Evolutionary conservation across 1,139 yeast genomes (phyloP), one percentile per base, ranked within the genome.

Genomic region (Magnusiomyces sp.): DNA sequence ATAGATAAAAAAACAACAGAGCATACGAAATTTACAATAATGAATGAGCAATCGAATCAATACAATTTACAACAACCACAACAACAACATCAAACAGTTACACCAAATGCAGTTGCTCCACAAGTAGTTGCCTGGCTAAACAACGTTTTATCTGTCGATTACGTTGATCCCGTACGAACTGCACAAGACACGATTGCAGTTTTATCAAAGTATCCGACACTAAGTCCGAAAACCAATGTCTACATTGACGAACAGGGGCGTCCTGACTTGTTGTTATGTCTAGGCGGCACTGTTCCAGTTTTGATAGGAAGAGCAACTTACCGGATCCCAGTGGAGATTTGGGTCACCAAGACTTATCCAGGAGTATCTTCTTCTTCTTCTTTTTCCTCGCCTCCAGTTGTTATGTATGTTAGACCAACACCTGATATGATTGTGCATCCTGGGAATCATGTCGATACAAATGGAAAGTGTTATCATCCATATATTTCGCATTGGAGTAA

Each of bases 311-410:
- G 63, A 54, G 59, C 63, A 5, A 59, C 62, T 1, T 68, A 71
- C 49, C 62, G 69, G 20, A 72, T 81, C n/a, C 89, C 90, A 0
- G 63, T 86, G 11, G 80, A 80, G 53, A 67, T 89, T 2, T 89
- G 95, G 95, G 62, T 90, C 1, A 95, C 95, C 0, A 73, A 74
- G 38, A 70, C 73, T 29, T 87, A 86, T 59, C 95, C 96, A 0
- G n/a, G n/a, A n/a, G n/a, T n/a, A n/a, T 61, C 59, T 29, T n/a
- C n/a, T n/a, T n/a, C n/a, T n/a, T n/a, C n/a, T n/a, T n/a, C n/a
- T n/a, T n/a, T n/a, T n/a, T n/a, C n/a, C n/a, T 62, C 59, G 2
- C 50, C 36, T n/a, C 74, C 81, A 1, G 97, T 97, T 0, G 60
- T 79, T 20, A 75, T 79, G 0, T 83, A 72, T 61, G 77, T 88